Conservation (phyloP, 768 basidiomycete genomes). For the Atractiella rhizophila region DNA sequence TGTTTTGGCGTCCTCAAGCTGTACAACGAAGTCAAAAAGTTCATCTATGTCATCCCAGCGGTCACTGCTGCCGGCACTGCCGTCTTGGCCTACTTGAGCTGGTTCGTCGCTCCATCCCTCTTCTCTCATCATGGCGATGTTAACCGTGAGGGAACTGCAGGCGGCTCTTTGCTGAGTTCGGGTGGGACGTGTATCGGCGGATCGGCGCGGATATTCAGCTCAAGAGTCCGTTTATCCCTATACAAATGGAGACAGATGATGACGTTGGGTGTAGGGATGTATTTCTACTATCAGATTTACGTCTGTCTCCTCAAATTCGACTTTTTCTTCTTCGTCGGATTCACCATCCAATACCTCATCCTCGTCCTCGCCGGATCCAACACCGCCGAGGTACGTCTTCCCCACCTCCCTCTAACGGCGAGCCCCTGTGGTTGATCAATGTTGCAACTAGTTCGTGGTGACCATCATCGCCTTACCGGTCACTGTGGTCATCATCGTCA, state of each 20-base stretch:
- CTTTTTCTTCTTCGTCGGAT: constrained; percentile 13
- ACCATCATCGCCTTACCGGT: constrained; percentile 6
- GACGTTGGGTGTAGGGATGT: too few species aligned
- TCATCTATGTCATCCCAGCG: constrained; percentile 7
- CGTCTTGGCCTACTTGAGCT: constrained; percentile 3
- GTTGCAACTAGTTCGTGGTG: constrained; percentile 2
- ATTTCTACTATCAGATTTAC: constrained; percentile 6
- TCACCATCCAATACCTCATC: constrained; percentile 9
- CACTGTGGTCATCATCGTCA: constrained; percentile 1
- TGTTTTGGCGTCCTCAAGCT: background rate
- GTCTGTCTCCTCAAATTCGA: constrained; percentile 10
- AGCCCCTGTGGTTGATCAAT: background rate
- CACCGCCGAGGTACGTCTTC: background rate
- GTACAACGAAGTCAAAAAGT: background rate
- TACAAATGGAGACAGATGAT: background rate
- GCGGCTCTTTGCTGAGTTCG: constrained; percentile 7
- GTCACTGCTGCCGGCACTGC: constrained; percentile 4
- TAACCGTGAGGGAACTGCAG: too few species aligned
- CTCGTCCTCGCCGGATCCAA: background rate
- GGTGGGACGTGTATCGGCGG: constrained; percentile 7
- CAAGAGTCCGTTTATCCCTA: background rate
- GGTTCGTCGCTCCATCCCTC: too few species aligned
- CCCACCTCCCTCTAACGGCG: background rate
- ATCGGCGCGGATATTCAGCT: constrained; percentile 4
- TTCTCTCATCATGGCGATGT: too few species aligned